These are phyloP conservation scores for Microdochium nivale DNA, from an alignment of 2,329 filamentous ascomycete genomes.

Conservation along the genomic window DNA sequence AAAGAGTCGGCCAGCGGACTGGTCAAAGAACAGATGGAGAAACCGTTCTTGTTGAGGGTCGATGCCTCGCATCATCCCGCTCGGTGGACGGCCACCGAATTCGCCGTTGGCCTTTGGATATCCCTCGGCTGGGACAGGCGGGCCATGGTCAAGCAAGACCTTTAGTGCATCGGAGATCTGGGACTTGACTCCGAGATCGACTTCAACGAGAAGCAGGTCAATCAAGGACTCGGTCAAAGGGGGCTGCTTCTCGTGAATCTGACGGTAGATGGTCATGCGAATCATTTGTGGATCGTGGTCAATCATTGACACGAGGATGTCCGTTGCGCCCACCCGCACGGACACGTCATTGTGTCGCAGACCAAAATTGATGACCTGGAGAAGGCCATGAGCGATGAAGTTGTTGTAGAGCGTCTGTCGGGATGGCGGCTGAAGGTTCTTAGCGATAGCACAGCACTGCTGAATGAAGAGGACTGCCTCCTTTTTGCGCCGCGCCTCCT, in stretches of 20 bases:
- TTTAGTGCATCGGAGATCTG: conserved; percentile 95
- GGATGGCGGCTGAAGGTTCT: conserved; percentile 80
- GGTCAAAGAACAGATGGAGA: conserved; percentile 81
- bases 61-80: conserved; percentile 31
- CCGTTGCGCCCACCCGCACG: conserved; percentile 84
- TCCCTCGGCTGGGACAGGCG: conserved; percentile 41
- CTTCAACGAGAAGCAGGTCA: conserved; percentile 82
- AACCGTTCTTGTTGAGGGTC: conserved; percentile 79
- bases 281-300: conserved; percentile 96
- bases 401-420: conserved; percentile 80
- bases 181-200: conserved; percentile 88
- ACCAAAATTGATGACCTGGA: conserved; percentile 86
- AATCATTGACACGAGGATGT: conserved; percentile 87
- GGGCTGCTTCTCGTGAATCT: conserved; percentile 77
- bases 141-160: conserved; percentile 72
- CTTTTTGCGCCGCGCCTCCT: conserved; percentile 68
- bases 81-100: conserved; percentile 53
- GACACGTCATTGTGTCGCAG: conserved; percentile 76
- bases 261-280: conserved; percentile 83
- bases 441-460: conserved; percentile 88
- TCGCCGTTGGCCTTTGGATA: conserved; percentile 60
- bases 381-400: conserved; percentile 78
- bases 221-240: conserved; percentile 89
- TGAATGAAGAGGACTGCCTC: conserved; percentile 95
- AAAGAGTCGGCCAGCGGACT: conserved; percentile 78